Evolutionary conservation across 2,329 filamentous ascomycete genomes (phyloP).

Genomic region (Paraconiothyrium brasiliense): DNA sequence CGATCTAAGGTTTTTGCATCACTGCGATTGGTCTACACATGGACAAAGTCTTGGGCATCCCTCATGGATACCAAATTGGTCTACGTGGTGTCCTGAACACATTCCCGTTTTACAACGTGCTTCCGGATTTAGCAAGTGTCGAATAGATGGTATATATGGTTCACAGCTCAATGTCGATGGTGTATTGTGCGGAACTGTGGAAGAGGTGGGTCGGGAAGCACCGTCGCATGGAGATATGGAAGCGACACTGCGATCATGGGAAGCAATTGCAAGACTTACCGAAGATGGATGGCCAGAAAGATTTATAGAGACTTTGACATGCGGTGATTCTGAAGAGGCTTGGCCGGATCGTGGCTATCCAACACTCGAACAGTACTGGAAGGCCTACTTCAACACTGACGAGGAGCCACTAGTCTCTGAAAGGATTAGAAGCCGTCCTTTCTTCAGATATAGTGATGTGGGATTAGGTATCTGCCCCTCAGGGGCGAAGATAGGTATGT

Average conservation of each 20-base stretch:
- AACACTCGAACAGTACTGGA: neutral
- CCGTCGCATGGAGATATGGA: neutral
- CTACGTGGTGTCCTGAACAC: neutral
- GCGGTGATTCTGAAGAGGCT: neutral
- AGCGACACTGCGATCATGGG: neutral
- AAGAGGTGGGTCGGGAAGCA: neutral
- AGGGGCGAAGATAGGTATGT: neutral
- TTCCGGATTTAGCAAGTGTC: neutral
- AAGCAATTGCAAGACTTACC: neutral
- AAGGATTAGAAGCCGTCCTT: neutral
- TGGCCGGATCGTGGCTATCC: neutral
- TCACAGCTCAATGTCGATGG: neutral
- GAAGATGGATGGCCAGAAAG: neutral
- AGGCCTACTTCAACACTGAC: neutral
- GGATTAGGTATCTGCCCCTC: neutral
- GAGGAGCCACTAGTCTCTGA: neutral
- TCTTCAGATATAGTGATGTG: neutral
- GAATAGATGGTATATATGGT: neutral
- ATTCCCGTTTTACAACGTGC: neutral
- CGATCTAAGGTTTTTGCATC: neutral
- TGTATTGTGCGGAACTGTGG: constrained; percentile 5
- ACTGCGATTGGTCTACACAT: neutral
- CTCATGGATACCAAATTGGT: constrained; percentile 15
- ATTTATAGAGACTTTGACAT: neutral
- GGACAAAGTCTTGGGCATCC: neutral